Percentiles rank a stretch among this genome's conserved stretches.
Evolutionary conservation across 495 filamentous ascomycete species (phyloP).

Genomic region (Aspergillus diversus): DNA sequence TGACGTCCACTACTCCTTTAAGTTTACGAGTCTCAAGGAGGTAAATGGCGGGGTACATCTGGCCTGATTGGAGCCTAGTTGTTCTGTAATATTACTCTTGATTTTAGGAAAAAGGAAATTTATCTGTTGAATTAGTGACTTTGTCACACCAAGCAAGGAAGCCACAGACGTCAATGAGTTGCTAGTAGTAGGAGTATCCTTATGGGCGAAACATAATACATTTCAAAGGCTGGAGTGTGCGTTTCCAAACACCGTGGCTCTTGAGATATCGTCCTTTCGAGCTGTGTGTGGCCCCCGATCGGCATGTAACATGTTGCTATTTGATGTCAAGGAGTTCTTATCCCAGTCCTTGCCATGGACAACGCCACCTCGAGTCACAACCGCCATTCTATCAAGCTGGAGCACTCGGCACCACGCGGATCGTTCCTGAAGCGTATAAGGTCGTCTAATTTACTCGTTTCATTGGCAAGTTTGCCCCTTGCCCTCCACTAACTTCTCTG

Average conservation of each 20-base stretch:
- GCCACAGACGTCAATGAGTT: background rate
- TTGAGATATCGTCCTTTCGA: background rate
- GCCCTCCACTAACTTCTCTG: background rate
- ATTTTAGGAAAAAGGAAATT: background rate
- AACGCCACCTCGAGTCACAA: conserved; percentile 3
- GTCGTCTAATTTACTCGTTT: conserved; percentile 3
- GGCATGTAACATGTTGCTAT: background rate
- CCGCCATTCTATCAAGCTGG: background rate
- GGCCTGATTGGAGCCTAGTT: background rate
- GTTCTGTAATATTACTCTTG: background rate
- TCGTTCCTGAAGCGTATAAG: conserved; percentile 3
- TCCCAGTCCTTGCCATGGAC: background rate
- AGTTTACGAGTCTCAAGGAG: too few relatives aligned
- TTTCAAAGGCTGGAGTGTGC: too few relatives aligned
- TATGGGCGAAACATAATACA: too few relatives aligned
- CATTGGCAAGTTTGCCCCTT: background rate
- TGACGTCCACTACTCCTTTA: background rate
- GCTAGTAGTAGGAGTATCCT: too few relatives aligned
- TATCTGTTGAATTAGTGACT: background rate
- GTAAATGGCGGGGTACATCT: background rate
- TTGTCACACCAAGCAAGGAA: background rate
- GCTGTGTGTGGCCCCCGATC: background rate
- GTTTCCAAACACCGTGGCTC: background rate
- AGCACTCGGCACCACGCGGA: background rate
- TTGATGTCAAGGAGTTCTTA: background rate